These are phyloP conservation scores for Cyanodermella asteris DNA, from an alignment of 2,329 filamentous ascomycete genomes.

Conservation along the genomic window DNA sequence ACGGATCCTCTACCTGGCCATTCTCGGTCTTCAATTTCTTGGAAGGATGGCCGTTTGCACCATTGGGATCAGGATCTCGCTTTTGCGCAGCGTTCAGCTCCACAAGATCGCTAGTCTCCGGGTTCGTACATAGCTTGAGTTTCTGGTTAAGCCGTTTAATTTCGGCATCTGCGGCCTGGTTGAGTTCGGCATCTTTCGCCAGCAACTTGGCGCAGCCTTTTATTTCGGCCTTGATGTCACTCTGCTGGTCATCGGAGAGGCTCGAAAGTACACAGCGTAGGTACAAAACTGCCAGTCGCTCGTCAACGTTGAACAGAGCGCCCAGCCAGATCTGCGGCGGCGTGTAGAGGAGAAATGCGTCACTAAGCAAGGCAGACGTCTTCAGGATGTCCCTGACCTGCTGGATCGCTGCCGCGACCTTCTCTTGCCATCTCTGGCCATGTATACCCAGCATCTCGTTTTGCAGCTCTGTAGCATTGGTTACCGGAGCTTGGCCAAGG, in stretches of 20 bases:
- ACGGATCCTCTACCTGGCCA: slow-evolving; percentile 13
- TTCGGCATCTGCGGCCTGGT: slow-evolving; percentile 20
- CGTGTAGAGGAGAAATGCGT: slow-evolving; percentile 92
- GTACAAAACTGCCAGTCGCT: slow-evolving; percentile 21
- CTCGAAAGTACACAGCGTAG: no score
- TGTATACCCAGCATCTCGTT: slow-evolving; percentile 5
- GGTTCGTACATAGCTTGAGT: slow-evolving; percentile 25
- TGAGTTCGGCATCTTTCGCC: slow-evolving; percentile 15
- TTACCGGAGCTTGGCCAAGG: slow-evolving; percentile 22
- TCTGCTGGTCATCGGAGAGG: slow-evolving; percentile 21
- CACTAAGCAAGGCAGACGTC: slow-evolving; percentile 63
- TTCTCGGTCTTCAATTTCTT: slow-evolving; percentile 12
- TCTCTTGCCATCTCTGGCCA: slow-evolving; percentile 15
- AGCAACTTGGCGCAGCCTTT: slow-evolving; percentile 19
- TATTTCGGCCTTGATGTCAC: slow-evolving; percentile 14
- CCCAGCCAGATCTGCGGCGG: slow-evolving; percentile 86
- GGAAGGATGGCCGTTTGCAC: slow-evolving; percentile 11
- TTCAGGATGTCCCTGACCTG: slow-evolving; percentile 53
- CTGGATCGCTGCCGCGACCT: slow-evolving; percentile 17
- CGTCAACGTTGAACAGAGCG: slow-evolving; percentile 53
- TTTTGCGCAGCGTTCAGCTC: slow-evolving; percentile 18
- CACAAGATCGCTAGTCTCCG: slow-evolving; percentile 22
- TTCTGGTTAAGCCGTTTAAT: slow-evolving; percentile 26
- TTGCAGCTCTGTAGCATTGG: slow-evolving; percentile 1
- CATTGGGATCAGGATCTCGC: slow-evolving; percentile 13